These are phyloP conservation scores for Chaetothyriales sp. DNA, from an alignment of 2,329 filamentous ascomycete species.

Conservation along the genomic window DNA sequence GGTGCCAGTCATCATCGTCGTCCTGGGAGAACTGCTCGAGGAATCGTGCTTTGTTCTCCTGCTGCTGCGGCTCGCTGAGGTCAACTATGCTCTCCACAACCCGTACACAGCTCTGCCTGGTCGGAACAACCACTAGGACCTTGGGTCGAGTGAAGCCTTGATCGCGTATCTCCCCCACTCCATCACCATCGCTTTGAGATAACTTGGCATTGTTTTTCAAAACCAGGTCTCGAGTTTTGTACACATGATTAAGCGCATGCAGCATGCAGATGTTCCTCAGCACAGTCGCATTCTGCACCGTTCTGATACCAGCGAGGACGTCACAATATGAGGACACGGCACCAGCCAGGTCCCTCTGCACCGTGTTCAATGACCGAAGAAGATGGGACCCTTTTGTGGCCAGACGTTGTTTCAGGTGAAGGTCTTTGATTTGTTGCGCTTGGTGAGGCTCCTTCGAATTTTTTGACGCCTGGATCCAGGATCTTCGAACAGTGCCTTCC, in stretches of 20 bases:
- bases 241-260: constrained; percentile 79
- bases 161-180: constrained; percentile 59
- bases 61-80: constrained; percentile 68
- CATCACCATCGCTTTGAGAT: constrained; percentile 48
- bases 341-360: constrained; percentile 52
- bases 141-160: constrained; percentile 95
- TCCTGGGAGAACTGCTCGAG: constrained; percentile 64
- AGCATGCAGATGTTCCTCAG: constrained; percentile 61
- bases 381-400: constrained; percentile 32
- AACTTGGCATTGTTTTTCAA: constrained; percentile 82
- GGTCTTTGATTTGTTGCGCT: constrained; percentile 3
- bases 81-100: constrained; percentile 63
- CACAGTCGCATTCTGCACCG: constrained; percentile 48
- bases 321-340: constrained; percentile 73
- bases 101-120: constrained; percentile 67
- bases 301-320: constrained; percentile 59
- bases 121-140: constrained; percentile 77
- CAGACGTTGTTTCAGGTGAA: constrained; percentile 55
- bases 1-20: constrained; percentile 47
- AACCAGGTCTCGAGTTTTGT: constrained; percentile 82
- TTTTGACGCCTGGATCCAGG: not conserved
- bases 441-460: not conserved
- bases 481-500: not conserved
- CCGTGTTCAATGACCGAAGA: constrained; percentile 38
- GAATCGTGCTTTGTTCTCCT: constrained; percentile 89